Evolutionary conservation across 1,284 basidiomycete genomes (phyloP).

Genomic region (Rhodotorula mucilaginosa): DNA sequence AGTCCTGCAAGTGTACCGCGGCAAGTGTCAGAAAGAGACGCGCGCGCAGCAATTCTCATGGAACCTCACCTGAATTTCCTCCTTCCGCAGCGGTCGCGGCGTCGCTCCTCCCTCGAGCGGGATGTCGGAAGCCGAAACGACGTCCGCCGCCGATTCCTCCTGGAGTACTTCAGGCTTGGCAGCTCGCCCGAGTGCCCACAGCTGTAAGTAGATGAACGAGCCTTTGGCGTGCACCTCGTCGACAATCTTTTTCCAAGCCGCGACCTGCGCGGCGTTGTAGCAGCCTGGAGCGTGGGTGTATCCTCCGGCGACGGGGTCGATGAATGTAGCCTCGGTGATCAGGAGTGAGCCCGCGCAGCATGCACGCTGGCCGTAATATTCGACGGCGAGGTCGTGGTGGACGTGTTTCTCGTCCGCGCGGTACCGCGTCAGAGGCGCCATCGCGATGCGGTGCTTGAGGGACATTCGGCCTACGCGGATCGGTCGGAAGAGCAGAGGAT

Average conservation of each 20-base stretch:
- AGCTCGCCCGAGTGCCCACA: conserved; percentile 57
- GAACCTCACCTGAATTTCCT: conserved; percentile 40
- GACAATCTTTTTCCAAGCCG: conserved; percentile 55
- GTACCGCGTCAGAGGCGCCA: conserved; percentile 56
- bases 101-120: conserved; percentile 51
- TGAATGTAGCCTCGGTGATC: conserved; percentile 56
- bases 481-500: conserved; percentile 39
- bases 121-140: conserved; percentile 50
- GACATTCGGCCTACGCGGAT: conserved; percentile 52
- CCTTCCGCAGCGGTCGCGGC: conserved; percentile 41
- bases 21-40: not conserved
- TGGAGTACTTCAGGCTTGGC: conserved; percentile 47
- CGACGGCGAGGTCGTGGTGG: conserved; percentile 18
- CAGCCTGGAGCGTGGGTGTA: conserved; percentile 50
- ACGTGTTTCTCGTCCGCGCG: conserved; percentile 45
- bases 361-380: conserved; percentile 57
- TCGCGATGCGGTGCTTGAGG: conserved; percentile 55
- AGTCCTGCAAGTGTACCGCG: conserved; percentile 27
- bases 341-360: conserved; percentile 54
- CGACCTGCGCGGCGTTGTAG: conserved; percentile 54
- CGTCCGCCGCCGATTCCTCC: conserved; percentile 45
- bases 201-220: conserved; percentile 53
- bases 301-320: conserved; percentile 44
- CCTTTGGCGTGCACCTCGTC: conserved; percentile 45
- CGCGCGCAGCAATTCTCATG: no score